Evolutionary conservation across 2,329 filamentous ascomycete species (phyloP), one percentile per base, ranked within the genome.

Genomic region (Aspergillus aculeatus): DNA sequence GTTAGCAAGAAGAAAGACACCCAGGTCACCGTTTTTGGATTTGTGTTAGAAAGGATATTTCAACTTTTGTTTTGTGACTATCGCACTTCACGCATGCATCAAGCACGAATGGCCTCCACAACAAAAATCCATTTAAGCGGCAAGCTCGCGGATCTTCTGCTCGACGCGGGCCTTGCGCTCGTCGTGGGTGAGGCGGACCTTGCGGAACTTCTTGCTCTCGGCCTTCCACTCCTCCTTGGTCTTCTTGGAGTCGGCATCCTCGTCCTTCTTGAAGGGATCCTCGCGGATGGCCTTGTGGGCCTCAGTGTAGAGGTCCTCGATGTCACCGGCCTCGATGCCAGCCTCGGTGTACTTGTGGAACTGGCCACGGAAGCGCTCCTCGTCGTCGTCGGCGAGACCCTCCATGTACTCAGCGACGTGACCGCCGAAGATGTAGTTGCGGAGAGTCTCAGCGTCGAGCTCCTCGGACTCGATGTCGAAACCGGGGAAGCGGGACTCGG

Each of bases 351-450:
- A 99, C 83, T 95, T 89, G 81, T 88, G 85, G 90, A 99, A 99
- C 86, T 99, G 95, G 73, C 87, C 88, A 87, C 94, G 94, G 91
- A 92, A 99, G 79, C 95, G 93, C 88, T 99, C 95, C 90, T 99
- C 95, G 78, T 99, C 95, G 79, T 99, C 95, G 75, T 99, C 95
- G 82, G 95, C 95, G 68, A 99, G 91, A 62, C 90, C 95, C 89
- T 99, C 95, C 95, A 99, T 99, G 89, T 99, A 99, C 88, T 99
- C 95, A 72, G 94, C 93, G 68, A 99, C 91, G 88, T 99, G 95
- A 65, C 95, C 94, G 77, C 86, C 95, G 82, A 91, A 94, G 86
- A 99, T 99, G 90, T 99, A 99, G 86, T 93, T 96, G 87, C 94
- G 92, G 78, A 99, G 91, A 71, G 87, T 90, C 81, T 99, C 95